Base-by-base conservation (phyloP, 169 alveolate species). In the Plasmodium ovale region DNA sequence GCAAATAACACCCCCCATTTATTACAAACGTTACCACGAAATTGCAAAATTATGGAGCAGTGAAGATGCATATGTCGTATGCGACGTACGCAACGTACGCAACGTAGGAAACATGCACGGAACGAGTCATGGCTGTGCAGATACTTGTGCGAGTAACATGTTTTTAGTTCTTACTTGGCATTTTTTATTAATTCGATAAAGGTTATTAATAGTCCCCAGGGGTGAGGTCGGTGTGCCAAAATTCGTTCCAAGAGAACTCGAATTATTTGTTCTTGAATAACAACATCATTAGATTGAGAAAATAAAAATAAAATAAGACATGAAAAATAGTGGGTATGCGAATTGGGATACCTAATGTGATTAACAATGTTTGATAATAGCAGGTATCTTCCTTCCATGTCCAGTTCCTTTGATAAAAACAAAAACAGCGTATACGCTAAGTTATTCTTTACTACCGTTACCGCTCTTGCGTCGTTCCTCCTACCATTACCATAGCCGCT, bases 301-400 rank as follows among this genome's bases (percentile, higher is more conserved):
- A 87, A 94, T 23, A 94, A 91, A 62, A 87, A 72, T 67, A 90
- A 72, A 14, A 94, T 85, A 31, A 95, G 94, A 37, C 96, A 92
- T 56, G 98, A 94, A 94, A 96, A 98, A 92, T 95, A 95, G 92
- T 96, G 95, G 59, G 99, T 99, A 79, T 97, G 96, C 23, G 95
- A 92, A 92, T 98, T 98, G 44, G 99, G 99, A 94, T 94, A 98
- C 84, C 99, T 95, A 70, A 98, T 95, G 92, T 98, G 98, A 91
- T 98, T 98, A 35, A 98, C 97, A 58, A 98, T 94, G 31, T 98
- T 95, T 84, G 98, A 97, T 44, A 98, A 93, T 65, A 98, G 88
- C 91, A 93, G 94, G 67, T 96, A 95, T 79, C 98, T 93, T 21
- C 94, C 94, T 84, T 94, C 95, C 85, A 89, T 77, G 44, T 56